Evolutionary conservation across 352 stramenopile species (phyloP).

Genomic region (Phytophthora aleatoria): DNA sequence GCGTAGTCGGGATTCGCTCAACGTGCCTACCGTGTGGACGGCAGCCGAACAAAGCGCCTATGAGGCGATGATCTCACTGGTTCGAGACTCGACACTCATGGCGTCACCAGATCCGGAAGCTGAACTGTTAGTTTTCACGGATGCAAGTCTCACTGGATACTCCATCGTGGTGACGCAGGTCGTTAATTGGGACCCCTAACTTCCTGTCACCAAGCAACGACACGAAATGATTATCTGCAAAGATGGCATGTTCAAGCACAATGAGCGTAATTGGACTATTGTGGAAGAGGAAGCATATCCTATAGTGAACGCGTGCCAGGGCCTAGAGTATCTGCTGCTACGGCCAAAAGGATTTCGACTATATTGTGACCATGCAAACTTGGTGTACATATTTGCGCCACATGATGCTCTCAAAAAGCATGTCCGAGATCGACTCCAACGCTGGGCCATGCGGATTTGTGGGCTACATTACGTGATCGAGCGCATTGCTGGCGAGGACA

Average conservation of each 20-base stretch:
- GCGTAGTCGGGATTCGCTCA: not conserved
- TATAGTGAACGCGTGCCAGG: conserved; percentile 1
- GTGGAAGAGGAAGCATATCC: not conserved
- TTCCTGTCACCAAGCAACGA: too few species aligned
- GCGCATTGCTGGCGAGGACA: conserved; percentile 12
- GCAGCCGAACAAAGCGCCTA: not conserved
- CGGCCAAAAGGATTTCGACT: conserved; percentile 1
- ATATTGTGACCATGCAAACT: conserved; percentile 5
- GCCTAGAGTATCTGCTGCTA: not conserved
- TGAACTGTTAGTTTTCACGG: not conserved
- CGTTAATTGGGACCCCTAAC: not conserved
- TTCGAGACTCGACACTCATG: not conserved
- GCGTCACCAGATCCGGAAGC: not conserved
- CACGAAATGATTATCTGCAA: too few species aligned
- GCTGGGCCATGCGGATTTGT: conserved; percentile 19
- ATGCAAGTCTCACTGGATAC: not conserved
- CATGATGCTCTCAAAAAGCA: not conserved
- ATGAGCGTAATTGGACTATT: not conserved
- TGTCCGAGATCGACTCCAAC: conserved; percentile 6
- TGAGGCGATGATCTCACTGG: not conserved
- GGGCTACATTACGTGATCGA: conserved; percentile 25
- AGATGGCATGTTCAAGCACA: too few species aligned
- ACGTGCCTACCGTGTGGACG: not conserved
- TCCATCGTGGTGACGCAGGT: not conserved
- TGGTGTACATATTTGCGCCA: conserved; percentile 4